These are phyloP conservation scores for Bipolaris zeicola DNA, from an alignment of 2,329 filamentous ascomycete species.

Conservation along the genomic window DNA sequence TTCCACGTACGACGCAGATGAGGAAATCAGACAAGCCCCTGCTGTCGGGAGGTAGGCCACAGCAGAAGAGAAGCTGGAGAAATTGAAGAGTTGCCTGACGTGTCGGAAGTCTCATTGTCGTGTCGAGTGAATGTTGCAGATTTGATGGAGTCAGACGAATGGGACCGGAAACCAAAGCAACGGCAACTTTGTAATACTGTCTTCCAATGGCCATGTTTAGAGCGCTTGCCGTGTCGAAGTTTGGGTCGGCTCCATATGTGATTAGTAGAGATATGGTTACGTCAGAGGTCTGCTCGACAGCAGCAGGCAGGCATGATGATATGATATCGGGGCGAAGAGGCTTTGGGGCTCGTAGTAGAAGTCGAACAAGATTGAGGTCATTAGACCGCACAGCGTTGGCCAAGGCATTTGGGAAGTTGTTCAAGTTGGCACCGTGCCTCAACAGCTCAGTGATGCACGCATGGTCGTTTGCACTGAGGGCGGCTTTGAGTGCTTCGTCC, in stretches of 20 bases:
- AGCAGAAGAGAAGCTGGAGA: slow-evolving; percentile 42
- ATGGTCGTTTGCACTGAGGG: slow-evolving; percentile 40
- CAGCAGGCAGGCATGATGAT: slow-evolving; percentile 40
- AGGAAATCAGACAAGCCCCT: slow-evolving; percentile 38
- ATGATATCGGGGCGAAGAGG: slow-evolving; percentile 37
- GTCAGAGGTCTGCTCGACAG: slow-evolving; percentile 41
- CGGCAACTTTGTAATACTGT: slow-evolving; percentile 37
- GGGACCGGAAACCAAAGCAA: slow-evolving; percentile 38
- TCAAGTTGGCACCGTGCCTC: slow-evolving; percentile 43
- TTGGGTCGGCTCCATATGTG: slow-evolving; percentile 44
- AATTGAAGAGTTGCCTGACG: slow-evolving; percentile 36
- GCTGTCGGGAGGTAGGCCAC: slow-evolving; percentile 37
- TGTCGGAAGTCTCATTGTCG: slow-evolving; percentile 37
- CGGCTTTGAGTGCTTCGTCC: slow-evolving; percentile 42
- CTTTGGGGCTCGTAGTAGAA: slow-evolving; percentile 43
- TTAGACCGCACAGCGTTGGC: slow-evolving; percentile 40
- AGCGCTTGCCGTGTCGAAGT: slow-evolving; percentile 42
- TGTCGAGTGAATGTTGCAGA: slow-evolving; percentile 38
- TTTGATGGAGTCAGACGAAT: slow-evolving; percentile 29
- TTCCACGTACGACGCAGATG: slow-evolving; percentile 34
- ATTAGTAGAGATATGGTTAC: slow-evolving; percentile 37
- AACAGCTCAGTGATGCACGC: slow-evolving; percentile 41
- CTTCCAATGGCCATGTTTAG: slow-evolving; percentile 40
- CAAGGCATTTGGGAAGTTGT: slow-evolving; percentile 39
- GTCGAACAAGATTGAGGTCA: slow-evolving; percentile 36